phyloP scores from a whole-genome alignment of 345 rosid genomes.

The Lumnitzera racemosa region DNA sequence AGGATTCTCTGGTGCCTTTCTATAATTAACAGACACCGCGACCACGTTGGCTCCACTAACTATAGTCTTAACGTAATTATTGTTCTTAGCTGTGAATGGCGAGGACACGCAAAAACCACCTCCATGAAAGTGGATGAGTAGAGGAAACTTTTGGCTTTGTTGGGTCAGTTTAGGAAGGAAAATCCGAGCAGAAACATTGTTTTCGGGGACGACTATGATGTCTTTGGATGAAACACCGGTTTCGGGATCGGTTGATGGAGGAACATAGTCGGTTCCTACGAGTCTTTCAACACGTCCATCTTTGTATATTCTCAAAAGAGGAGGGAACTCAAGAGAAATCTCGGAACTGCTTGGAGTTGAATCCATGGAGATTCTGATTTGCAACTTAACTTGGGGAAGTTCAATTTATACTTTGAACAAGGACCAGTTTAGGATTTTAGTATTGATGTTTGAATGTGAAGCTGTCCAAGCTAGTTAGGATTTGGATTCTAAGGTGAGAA shows the following conservation, averaged over 20 bases:
- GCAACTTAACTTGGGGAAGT: no score
- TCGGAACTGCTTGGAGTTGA: slow-evolving; percentile 5
- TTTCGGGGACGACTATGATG: slow-evolving; percentile 9
- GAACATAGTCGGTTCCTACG: slow-evolving; percentile 25
- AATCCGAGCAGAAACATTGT: slow-evolving; percentile 37
- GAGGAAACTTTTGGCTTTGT: slow-evolving; percentile 25
- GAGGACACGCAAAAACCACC: slow-evolving; percentile 44
- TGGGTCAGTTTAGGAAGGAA: slow-evolving; percentile 28
- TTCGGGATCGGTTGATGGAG: slow-evolving; percentile 21
- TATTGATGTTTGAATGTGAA: no score
- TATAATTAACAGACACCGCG: slow-evolving; percentile 53
- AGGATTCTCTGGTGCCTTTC: slow-evolving; percentile 69
- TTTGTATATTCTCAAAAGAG: slow-evolving; percentile 23
- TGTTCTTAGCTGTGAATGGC: slow-evolving; percentile 26
- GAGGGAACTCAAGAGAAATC: slow-evolving; percentile 18
- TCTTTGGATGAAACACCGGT: slow-evolving; percentile 41
- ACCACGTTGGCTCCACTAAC: slow-evolving; percentile 37
- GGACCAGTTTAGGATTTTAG: no score
- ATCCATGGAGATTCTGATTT: no score
- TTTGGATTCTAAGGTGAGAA: no score
- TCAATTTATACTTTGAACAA: no score
- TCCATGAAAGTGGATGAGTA: slow-evolving; percentile 51
- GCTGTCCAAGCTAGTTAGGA: no score
- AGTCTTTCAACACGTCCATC: slow-evolving; percentile 37
- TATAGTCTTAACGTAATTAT: slow-evolving; percentile 16